Conservation (phyloP, 2,329 filamentous ascomycete species). For the Pestalotiopsis fici region DNA sequence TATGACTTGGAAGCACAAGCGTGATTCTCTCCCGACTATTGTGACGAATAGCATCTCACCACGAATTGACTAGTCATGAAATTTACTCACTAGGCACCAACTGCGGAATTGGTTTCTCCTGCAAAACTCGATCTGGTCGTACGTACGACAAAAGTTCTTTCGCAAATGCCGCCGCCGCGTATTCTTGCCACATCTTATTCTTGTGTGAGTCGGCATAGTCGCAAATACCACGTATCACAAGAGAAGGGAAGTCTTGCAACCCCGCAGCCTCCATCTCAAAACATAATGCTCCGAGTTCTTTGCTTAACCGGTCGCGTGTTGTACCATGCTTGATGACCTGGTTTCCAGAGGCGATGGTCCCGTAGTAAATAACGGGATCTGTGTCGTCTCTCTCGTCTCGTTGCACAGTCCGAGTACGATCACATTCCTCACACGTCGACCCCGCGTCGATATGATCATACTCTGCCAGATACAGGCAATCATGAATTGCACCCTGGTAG, state of each 20-base stretch:
- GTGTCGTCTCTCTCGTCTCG: background rate
- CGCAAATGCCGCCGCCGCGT: background rate
- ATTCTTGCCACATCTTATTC: background rate
- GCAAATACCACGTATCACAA: background rate
- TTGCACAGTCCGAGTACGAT: too few relatives aligned
- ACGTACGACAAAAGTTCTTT: too few relatives aligned
- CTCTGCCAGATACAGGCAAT: background rate
- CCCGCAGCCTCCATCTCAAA: background rate
- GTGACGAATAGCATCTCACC: too few relatives aligned
- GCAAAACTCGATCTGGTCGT: too few relatives aligned
- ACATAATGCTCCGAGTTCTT: background rate
- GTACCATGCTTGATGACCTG: background rate
- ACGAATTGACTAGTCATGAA: too few relatives aligned
- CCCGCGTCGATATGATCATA: too few relatives aligned
- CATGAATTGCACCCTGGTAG: too few relatives aligned
- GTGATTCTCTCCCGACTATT: too few relatives aligned
- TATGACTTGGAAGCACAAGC: too few relatives aligned
- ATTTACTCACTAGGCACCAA: too few relatives aligned
- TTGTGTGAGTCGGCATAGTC: background rate
- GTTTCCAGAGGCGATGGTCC: slow-evolving; percentile 1
- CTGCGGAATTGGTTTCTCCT: too few relatives aligned
- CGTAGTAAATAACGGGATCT: background rate
- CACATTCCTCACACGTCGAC: too few relatives aligned
- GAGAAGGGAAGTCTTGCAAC: background rate
- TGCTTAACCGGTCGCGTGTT: background rate